Conservation (phyloP, 192 early-diverging fungal genomes). For the Coemansia umbellata region DNA sequence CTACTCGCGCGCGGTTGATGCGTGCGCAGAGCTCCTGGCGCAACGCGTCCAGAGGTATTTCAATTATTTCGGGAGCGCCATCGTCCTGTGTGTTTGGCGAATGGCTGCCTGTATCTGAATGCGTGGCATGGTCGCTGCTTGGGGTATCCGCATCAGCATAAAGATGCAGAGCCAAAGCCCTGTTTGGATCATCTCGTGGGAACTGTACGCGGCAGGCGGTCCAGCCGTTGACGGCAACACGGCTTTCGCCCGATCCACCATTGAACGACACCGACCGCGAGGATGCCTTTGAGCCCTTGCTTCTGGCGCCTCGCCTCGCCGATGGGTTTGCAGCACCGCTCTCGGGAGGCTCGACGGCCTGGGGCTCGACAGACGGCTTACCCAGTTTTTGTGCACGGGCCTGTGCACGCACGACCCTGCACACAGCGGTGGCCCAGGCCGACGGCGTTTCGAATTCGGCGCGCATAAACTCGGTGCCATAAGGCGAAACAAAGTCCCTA, state of each 20-base stretch:
- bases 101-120: slow-evolving; percentile 2
- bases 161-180: slow-evolving; percentile 13
- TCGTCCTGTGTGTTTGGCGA: neutral
- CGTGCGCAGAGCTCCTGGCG: slow-evolving; percentile 24
- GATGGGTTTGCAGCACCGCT: neutral
- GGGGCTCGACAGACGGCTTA: neutral
- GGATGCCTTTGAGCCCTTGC: neutral
- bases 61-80: neutral
- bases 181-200: slow-evolving; percentile 11
- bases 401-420: slow-evolving; percentile 51
- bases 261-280: neutral
- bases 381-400: slow-evolving; percentile 5
- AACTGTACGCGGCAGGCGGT: slow-evolving; percentile 55
- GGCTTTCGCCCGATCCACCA: slow-evolving; percentile 19
- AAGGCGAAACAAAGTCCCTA: slow-evolving; percentile 3
- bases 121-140: slow-evolving; percentile 13
- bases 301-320: neutral
- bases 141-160: neutral
- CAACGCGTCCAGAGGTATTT: slow-evolving; percentile 32
- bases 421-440: slow-evolving; percentile 62
- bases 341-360: neutral
- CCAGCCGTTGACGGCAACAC: slow-evolving; percentile 66
- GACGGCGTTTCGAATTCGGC: slow-evolving; percentile 57
- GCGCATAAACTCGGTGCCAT: slow-evolving; percentile 42
- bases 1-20: neutral